Evolutionary conservation across 2,329 filamentous ascomycete species (phyloP).

Genomic region (Pleomassaria siparia): DNA sequence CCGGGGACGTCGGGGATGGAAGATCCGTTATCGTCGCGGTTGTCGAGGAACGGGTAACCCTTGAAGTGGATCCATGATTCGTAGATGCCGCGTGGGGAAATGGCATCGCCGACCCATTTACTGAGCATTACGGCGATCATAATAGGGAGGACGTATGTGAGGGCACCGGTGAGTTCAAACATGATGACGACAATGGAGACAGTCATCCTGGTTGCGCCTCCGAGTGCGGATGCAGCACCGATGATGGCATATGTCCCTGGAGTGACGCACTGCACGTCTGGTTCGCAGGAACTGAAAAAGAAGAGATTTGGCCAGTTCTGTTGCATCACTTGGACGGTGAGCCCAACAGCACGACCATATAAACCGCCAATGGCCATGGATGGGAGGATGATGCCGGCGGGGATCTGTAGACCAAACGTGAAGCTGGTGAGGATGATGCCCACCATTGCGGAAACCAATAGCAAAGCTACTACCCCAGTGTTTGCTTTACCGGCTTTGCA

Average conservation of each 20-base stretch:
- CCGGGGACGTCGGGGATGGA: constrained; percentile 80
- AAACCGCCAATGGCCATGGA: constrained; percentile 95
- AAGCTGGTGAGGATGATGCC: constrained; percentile 84
- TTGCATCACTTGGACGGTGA: constrained; percentile 87
- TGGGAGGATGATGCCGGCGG: constrained; percentile 91
- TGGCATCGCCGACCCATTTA: constrained; percentile 97
- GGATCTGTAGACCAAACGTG: constrained; percentile 92
- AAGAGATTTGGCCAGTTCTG: constrained; percentile 74
- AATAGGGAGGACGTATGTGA: constrained; percentile 95
- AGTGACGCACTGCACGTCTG: constrained; percentile 84
- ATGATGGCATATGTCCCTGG: constrained; percentile 97
- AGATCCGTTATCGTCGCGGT: constrained; percentile 67
- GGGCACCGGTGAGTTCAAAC: constrained; percentile 95
- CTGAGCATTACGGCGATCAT: constrained; percentile 99
- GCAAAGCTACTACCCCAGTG: constrained; percentile 76
- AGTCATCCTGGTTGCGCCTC: constrained; percentile 92
- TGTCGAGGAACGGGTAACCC: constrained; percentile 93
- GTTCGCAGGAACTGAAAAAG: constrained; percentile 77
- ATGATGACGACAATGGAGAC: constrained; percentile 99
- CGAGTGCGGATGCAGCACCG: constrained; percentile 90
- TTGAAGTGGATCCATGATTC: constrained; percentile 97
- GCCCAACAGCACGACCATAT: constrained; percentile 84
- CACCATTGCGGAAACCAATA: constrained; percentile 78
- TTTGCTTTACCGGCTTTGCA: constrained; percentile 86
- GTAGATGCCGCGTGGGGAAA: constrained; percentile 91